Evolutionary conservation across 352 stramenopile genomes (phyloP).

Genomic region (Globisporangium apiculatum): DNA sequence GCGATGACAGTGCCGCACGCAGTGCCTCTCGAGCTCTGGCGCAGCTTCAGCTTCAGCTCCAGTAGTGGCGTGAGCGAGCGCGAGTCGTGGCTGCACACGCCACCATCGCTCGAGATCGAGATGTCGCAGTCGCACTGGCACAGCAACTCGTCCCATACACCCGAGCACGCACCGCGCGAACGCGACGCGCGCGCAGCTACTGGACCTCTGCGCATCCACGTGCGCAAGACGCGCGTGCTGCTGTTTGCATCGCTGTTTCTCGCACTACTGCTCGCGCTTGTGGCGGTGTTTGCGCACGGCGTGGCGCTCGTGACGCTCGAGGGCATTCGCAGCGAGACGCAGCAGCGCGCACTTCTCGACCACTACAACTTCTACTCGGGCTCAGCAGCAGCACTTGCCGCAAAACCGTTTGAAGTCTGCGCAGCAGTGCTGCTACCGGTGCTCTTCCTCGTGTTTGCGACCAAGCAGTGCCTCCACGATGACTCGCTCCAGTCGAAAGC

Average conservation of each 20-base stretch:
- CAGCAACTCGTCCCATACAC: not conserved
- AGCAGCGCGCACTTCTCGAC: slow-evolving; percentile 16
- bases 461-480: slow-evolving; percentile 29
- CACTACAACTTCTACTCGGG: slow-evolving; percentile 52
- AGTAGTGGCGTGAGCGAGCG: not conserved
- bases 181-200: slow-evolving; percentile 13
- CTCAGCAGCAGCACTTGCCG: slow-evolving; percentile 21
- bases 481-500: slow-evolving; percentile 31
- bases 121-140: not conserved
- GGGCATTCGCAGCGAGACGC: slow-evolving; percentile 8
- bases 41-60: not conserved
- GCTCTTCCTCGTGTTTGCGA: slow-evolving; percentile 29
- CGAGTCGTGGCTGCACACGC: slow-evolving; percentile 9
- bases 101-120: slow-evolving; percentile 1
- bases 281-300: slow-evolving; percentile 20
- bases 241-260: slow-evolving; percentile 17
- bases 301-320: slow-evolving; percentile 20
- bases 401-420: slow-evolving; percentile 35
- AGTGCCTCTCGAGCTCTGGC: not conserved
- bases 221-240: slow-evolving; percentile 18
- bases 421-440: slow-evolving; percentile 33
- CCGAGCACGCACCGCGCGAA: not conserved
- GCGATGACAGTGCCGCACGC: not conserved
- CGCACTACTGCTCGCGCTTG: slow-evolving; percentile 16
- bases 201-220: slow-evolving; percentile 13